A percentile compares a stretch with the other conserved stretches of the same genome.
Conservation (phyloP, 177 flowering plant species). For the Vitis hybrid region DNA sequence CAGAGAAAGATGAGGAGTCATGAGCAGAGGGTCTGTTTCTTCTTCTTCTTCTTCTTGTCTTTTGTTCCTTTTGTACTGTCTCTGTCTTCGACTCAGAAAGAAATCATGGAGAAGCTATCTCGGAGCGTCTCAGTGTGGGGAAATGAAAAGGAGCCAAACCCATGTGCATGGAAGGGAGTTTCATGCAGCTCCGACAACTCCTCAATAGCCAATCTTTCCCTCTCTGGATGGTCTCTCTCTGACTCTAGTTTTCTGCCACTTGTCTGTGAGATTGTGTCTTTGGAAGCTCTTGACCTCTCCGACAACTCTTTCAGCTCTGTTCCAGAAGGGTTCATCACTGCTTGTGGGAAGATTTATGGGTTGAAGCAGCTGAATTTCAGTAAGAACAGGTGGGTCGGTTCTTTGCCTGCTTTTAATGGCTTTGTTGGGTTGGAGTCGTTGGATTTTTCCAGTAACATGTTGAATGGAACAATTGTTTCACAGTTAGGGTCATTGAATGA, state of each 20-base stretch:
- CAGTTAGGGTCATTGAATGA: conserved; percentile 43
- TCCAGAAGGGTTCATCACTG: conserved; percentile 38
- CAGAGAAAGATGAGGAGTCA: conserved; percentile 16
- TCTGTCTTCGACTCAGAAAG: conserved; percentile 32
- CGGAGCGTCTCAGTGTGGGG: conserved; percentile 32
- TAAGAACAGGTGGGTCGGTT: conserved; percentile 36
- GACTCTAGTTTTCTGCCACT: conserved; percentile 31
- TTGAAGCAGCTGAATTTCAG: conserved; percentile 54
- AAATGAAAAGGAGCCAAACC: conserved; percentile 22
- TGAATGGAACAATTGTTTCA: conserved; percentile 37
- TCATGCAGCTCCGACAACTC: conserved; percentile 32
- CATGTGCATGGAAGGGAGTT: conserved; percentile 65
- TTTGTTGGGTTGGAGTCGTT: conserved; percentile 45
- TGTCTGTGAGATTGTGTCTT: conserved; percentile 45
- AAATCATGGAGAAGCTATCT: conserved; percentile 31
- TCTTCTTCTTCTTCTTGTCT: not conserved
- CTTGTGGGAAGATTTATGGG: conserved; percentile 44
- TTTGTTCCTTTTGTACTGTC: conserved; percentile 30
- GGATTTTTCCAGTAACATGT: conserved; percentile 52
- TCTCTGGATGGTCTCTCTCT: conserved; percentile 34
- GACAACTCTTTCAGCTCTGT: conserved; percentile 37
- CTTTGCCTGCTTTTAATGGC: conserved; percentile 50
- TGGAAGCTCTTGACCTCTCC: conserved; percentile 57
- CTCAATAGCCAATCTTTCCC: conserved; percentile 32
- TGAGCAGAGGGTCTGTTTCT: conserved; percentile 1